These are phyloP conservation scores for Fusarium mexicanum DNA, from an alignment of 2,329 filamentous ascomycete genomes.

Conservation along the genomic window DNA sequence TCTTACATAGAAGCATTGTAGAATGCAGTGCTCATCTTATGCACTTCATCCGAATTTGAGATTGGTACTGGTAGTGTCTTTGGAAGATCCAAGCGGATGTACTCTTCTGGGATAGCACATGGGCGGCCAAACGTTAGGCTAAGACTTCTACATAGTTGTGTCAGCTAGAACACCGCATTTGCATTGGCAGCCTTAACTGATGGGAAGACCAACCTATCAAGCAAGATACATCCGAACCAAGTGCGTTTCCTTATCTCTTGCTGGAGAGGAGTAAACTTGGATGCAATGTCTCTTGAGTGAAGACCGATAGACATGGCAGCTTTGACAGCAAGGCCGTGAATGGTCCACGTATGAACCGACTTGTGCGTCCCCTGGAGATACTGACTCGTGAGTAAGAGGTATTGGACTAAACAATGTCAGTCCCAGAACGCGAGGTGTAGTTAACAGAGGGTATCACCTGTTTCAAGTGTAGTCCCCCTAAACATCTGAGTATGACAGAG, in stretches of 20 bases:
- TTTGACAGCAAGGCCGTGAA: conserved; percentile 62
- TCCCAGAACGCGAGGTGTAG: accelerated
- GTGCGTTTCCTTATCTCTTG: conserved; percentile 58
- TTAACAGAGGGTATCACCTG: conserved; percentile 13
- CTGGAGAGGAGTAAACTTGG: conserved; percentile 52
- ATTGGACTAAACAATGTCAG: conserved; percentile 50
- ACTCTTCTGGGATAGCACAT: conserved; percentile 26
- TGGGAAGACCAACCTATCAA: conserved; percentile 18
- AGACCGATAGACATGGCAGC: conserved; percentile 62
- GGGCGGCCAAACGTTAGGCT: conserved; percentile 32
- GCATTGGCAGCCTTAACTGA: too few species aligned
- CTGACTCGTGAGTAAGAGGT: conserved; percentile 58
- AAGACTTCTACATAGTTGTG: background rate
- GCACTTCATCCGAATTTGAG: background rate
- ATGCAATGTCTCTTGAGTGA: conserved; percentile 53
- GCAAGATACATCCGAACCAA: conserved; percentile 49
- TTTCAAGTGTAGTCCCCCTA: conserved; percentile 56
- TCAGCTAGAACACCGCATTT: background rate
- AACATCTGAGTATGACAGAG: conserved; percentile 55
- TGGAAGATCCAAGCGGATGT: conserved; percentile 20
- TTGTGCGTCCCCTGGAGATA: conserved; percentile 65
- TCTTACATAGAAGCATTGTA: conserved; percentile 27
- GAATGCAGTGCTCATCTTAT: conserved; percentile 15
- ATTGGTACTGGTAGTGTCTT: background rate
- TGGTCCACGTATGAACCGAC: conserved; percentile 63